These are phyloP conservation scores for Scutellaria barbata DNA, from an alignment of 257 asterid species.

Conservation along the genomic window DNA sequence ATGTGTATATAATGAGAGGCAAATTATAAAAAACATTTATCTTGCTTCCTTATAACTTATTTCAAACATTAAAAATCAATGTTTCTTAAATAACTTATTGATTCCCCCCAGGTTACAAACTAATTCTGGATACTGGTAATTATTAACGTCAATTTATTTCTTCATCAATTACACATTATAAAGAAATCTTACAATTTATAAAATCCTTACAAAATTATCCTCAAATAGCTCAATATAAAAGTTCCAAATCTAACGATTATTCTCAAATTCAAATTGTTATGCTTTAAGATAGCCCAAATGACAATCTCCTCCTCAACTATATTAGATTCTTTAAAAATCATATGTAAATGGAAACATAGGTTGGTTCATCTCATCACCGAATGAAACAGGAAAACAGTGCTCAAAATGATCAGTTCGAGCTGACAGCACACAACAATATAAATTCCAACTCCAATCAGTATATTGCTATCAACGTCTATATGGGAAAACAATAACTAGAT, in stretches of 20 bases:
- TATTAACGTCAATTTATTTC: background rate
- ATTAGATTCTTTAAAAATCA: too few relatives aligned
- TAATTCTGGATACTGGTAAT: too few relatives aligned
- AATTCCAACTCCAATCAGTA: background rate
- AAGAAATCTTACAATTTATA: background rate
- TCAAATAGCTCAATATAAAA: background rate
- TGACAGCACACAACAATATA: background rate
- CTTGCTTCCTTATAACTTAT: too few relatives aligned
- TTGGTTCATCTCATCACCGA: background rate
- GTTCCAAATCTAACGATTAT: background rate
- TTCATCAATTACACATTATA: background rate
- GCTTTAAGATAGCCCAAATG: background rate
- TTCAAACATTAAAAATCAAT: too few relatives aligned
- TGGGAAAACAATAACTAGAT: background rate
- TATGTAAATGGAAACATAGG: background rate
- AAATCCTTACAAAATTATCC: background rate
- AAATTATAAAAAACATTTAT: too few relatives aligned
- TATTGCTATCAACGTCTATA: too few relatives aligned
- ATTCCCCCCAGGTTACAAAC: too few relatives aligned
- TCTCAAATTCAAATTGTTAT: background rate
- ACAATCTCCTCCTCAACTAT: too few relatives aligned
- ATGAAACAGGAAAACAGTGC: background rate
- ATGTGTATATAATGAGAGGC: too few relatives aligned
- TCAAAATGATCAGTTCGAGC: background rate
- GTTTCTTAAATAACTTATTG: too few relatives aligned